Base-by-base conservation (phyloP, 805 yeast species). In the Dipodascus albidus region DNA sequence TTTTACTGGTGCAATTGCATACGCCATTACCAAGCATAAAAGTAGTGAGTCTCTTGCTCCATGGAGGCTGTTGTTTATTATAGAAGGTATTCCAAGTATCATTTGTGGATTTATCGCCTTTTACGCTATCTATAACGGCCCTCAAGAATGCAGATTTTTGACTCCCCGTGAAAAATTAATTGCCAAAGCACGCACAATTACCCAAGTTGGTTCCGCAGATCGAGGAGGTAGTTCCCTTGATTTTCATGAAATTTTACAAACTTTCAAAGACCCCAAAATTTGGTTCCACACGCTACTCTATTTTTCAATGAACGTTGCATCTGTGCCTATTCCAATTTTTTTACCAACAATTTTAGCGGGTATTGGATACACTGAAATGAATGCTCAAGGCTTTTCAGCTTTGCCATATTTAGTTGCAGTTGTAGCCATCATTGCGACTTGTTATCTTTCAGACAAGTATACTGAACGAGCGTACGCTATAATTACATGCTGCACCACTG, bases 201-300 rank as follows among this genome's bases (percentile, higher is more conserved):
- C 14, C 4, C 49, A 47, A 23, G 31, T 21, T 9, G 49, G 49
- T 17, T 4, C 6, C 6, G 21, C 19, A 2, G 49, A 47, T 21
- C 14, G 49, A 47, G 49, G 49, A 2, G 53, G 49, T 9, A 38
- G 44, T 4, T 22, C 24, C 8, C 8, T 23, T 14, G 17, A 21
- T 47, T 22, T 21, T 47, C 14, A n/a, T 20, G 49, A 47, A 15
- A 14, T 49, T 20, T 24, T 49, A 6, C 23, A 44, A 1, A 11
- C 41, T 21, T 2, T 50, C 48, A n/a, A 48, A 35, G 52, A 52
- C 42, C 52, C 35, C 24, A 15, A 49, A 33, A 2, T 54, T 48
- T 21, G 42, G 48, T 23, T 54, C 50, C 2, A 35, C 23, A 22
- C 47, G 51, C 33, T 42, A 49, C 1, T 31, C 23, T 19, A 50